Conservation (phyloP, 2,329 filamentous ascomycete species). For the Apiospora hydei region DNA sequence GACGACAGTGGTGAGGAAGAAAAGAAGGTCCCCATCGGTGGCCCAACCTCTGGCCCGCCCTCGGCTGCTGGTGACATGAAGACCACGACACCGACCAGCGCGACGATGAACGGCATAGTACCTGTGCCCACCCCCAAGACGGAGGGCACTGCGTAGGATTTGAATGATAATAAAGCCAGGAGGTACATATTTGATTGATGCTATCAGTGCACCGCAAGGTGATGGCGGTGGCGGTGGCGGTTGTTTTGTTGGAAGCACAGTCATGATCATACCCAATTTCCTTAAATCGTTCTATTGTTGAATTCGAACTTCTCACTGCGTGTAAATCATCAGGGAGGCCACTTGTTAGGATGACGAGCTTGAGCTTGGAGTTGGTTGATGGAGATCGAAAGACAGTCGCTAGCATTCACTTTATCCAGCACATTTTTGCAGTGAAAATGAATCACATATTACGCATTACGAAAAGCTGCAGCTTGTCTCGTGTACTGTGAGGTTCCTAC, state of each 20-base stretch:
- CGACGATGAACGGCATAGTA: conserved; percentile 40
- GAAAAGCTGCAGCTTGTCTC: not conserved
- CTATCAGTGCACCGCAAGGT: conserved; percentile 17
- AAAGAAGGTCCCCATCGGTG: conserved; percentile 60
- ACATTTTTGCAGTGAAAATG: not conserved
- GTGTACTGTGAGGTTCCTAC: not conserved
- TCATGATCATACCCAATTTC: conserved; percentile 25
- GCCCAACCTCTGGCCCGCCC: conserved; percentile 53
- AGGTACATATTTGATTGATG: conserved; percentile 19
- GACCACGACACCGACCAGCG: conserved; percentile 40
- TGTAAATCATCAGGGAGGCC: conserved; percentile 30
- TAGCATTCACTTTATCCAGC: conserved; percentile 25
- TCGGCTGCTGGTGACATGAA: conserved; percentile 61
- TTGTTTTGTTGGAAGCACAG: conserved; percentile 18
- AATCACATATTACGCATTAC: not conserved
- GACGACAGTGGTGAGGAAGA: conserved; percentile 94
- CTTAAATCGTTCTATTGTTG: conserved; percentile 13
- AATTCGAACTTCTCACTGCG: not conserved
- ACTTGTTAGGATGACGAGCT: conserved; percentile 28
- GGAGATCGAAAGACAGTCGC: conserved; percentile 33
- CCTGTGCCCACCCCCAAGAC: conserved; percentile 51
- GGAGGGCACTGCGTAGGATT: conserved; percentile 45
- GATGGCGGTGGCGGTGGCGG: not conserved
- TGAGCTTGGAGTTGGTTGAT: conserved; percentile 22
- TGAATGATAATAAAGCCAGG: conserved; percentile 15